Base-by-base conservation (phyloP, 2,329 filamentous ascomycete genomes). In the Elsinoe perseae region DNA sequence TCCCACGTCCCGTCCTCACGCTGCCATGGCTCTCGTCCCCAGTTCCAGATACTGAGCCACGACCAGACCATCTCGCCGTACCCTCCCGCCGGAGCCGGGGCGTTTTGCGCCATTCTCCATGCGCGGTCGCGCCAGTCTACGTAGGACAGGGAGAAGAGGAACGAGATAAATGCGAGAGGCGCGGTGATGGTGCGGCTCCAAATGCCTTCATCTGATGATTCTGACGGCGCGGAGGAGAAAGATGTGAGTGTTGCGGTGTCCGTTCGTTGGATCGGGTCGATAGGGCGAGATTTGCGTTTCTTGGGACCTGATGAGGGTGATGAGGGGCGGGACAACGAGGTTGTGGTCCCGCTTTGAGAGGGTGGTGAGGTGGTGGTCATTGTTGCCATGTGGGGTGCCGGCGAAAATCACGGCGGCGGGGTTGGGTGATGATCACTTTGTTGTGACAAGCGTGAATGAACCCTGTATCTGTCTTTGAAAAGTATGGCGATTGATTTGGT, bases 1-100 rank as follows among this genome's bases (percentile, higher is more conserved):
- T 38, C 50, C 50, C 52, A 50, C 38, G 43, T 48, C 32, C 50
- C 30, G 27, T 58, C 52, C 52, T 54, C 50, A 30, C 52, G 12
- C 20, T 55, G 16, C 28, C 25, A 20, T 42, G 12, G 21, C 23
- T 52, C 48, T 16, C 43, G 6, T 25, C 28, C 44, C 44, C 25
- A 30, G 21, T 34, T 34, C 44, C 44, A 50, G 6, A 43, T 23
- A 23, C 38, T 43, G 9, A 43, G 38, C 38, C 38, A 43, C 38
- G 16, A 20, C 38, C 38, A 43, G 16, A 43, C 16, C 16, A 8
- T 43, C 38, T 43, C 38, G 38, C 38, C 16, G 21, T 30, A 28
- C 44, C 44, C 16, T n/a, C n/a, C 16, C 30, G n/a, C 48, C 23
- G 30, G 20, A 12, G 40, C 18, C 1, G 40, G 20, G 30, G 27